Evolutionary conservation across 495 filamentous ascomycete genomes (phyloP).

Genomic region (Pyrenula massariospora): DNA sequence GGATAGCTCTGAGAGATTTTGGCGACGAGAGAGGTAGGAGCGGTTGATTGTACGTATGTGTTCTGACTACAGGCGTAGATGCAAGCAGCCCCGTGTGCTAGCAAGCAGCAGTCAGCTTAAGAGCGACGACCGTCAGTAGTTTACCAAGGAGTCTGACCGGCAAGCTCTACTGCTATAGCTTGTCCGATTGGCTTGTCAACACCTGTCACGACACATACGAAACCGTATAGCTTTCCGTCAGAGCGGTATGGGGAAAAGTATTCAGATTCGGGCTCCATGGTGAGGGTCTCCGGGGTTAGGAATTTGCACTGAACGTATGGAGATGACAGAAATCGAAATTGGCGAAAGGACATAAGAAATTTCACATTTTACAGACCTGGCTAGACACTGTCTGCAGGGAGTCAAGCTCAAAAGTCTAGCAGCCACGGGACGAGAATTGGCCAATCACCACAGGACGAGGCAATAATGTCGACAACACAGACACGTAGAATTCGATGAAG

Average conservation of each 20-base stretch:
- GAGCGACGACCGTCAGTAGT: no score
- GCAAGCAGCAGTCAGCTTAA: not conserved
- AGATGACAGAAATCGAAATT: no score
- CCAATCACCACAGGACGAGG: no score
- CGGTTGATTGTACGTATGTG: conserved; percentile 13
- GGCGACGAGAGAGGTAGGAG: conserved; percentile 13
- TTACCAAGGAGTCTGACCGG: conserved; percentile 19
- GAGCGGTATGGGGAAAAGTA: conserved; percentile 43
- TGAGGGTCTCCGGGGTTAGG: no score
- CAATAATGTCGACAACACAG: no score
- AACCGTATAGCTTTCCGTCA: conserved; percentile 52
- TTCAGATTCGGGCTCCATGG: not conserved
- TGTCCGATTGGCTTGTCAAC: conserved; percentile 44
- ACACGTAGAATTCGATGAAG: no score
- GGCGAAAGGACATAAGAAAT: no score
- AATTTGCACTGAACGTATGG: no score
- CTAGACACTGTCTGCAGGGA: no score
- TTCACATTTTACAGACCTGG: no score
- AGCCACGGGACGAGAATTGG: no score
- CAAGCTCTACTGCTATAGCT: conserved; percentile 45
- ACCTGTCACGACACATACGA: conserved; percentile 51
- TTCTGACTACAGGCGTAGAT: conserved; percentile 29
- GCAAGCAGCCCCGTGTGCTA: conserved; percentile 51
- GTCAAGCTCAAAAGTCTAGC: no score
- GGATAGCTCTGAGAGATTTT: conserved; percentile 23